Evolutionary conservation across 2,329 filamentous ascomycete species (phyloP).

Genomic region (Davidsoniella virescens): DNA sequence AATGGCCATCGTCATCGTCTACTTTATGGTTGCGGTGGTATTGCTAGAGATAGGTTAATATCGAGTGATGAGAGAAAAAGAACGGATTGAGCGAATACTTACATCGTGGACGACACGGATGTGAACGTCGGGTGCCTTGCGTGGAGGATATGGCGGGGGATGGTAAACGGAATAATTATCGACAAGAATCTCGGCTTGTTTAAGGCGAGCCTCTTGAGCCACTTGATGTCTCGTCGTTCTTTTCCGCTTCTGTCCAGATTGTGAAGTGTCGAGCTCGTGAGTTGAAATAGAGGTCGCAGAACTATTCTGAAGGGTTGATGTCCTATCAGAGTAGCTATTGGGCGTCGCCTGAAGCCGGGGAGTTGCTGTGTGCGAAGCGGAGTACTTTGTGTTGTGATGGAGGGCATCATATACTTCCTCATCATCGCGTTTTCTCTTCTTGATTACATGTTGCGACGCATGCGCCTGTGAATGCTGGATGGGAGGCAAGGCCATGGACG

Average conservation of each 20-base stretch:
- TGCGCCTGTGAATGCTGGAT: constrained; percentile 15
- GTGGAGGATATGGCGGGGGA: constrained; percentile 72
- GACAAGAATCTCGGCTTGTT: constrained; percentile 53
- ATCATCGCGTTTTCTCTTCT: constrained; percentile 55
- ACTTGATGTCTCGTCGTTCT: constrained; percentile 59
- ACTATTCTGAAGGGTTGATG: constrained; percentile 66
- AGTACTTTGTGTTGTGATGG: constrained; percentile 55
- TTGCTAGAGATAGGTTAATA: constrained; percentile 13
- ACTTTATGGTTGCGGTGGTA: constrained; percentile 52
- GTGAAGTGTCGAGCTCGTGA: constrained; percentile 45
- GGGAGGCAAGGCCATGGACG: constrained; percentile 13
- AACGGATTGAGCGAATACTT: constrained; percentile 20
- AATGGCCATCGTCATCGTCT: constrained; percentile 94
- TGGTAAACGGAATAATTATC: constrained; percentile 67
- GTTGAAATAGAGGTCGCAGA: constrained; percentile 67
- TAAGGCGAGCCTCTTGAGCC: constrained; percentile 65
- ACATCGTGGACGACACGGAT: constrained; percentile 49
- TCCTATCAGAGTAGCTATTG: constrained; percentile 61
- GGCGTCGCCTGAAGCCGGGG: constrained; percentile 50
- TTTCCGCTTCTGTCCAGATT: constrained; percentile 78
- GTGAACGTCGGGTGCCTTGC: constrained; percentile 70
- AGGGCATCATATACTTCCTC: constrained; percentile 40
- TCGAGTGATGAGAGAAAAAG: not conserved
- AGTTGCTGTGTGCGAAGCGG: constrained; percentile 54
- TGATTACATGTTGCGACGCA: constrained; percentile 38